A percentile compares a stretch with the other conserved stretches of the same genome.
phyloP scores from a whole-genome alignment of 1,139 yeast genomes.

The Magnusiomyces suaveolens region DNA sequence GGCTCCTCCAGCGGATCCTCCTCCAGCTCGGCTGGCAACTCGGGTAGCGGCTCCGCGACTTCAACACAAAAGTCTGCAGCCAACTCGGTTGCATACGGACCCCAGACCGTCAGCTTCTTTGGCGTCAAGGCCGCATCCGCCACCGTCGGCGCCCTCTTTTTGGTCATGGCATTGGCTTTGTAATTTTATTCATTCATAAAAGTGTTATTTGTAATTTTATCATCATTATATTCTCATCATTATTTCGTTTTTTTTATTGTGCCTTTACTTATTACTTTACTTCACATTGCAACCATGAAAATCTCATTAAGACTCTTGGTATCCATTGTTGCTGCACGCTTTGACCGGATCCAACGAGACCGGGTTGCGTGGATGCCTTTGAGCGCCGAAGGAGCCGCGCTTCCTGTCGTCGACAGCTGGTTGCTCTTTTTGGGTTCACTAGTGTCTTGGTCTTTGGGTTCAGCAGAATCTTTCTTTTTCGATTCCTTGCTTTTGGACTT shows the following conservation, averaged over 20 bases:
- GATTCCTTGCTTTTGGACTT: too few species aligned
- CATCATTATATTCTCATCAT: not conserved
- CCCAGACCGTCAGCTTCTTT: not conserved
- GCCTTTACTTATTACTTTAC: not conserved
- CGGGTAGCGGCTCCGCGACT: not conserved
- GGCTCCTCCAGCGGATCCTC: not conserved
- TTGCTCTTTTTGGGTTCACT: constrained; percentile 21
- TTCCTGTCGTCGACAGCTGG: constrained; percentile 15
- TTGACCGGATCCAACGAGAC: constrained; percentile 78
- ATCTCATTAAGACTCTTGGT: constrained; percentile 82
- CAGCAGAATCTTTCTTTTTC: constrained; percentile 4
- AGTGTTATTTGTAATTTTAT: not conserved
- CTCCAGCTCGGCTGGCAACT: not conserved
- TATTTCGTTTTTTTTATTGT: not conserved
- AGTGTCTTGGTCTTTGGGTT: too few species aligned
- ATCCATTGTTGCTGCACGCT: constrained; percentile 85
- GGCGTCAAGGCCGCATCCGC: not conserved
- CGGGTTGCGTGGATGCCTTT: constrained; percentile 37
- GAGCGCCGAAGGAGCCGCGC: not conserved
- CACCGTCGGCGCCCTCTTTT: not conserved
- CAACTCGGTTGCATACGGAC: not conserved
- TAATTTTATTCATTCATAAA: not conserved
- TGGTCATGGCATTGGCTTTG: not conserved
- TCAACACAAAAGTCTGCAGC: not conserved
- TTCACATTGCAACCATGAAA: constrained; percentile 54